Conservation (phyloP, 2,329 filamentous ascomycete genomes). For the Xylariaceae sp. region DNA sequence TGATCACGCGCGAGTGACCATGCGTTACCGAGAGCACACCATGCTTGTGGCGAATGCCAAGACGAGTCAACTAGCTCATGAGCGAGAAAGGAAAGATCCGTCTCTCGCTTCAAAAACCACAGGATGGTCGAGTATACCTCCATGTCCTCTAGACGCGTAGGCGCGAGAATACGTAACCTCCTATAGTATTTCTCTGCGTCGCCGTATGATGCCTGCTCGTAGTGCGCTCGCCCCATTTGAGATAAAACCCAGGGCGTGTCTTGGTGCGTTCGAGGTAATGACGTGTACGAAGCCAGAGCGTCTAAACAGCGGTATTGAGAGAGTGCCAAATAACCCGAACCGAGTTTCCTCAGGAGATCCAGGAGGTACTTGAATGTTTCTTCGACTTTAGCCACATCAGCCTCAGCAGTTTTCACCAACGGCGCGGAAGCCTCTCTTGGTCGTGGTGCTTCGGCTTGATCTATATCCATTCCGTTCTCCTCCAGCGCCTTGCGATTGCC, state of each 20-base stretch:
- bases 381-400: constrained; percentile 63
- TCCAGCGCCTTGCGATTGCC: constrained; percentile 78
- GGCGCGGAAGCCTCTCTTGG: constrained; percentile 42
- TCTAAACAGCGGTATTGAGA: constrained; percentile 77
- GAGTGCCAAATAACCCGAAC: constrained; percentile 73
- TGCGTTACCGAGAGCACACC: constrained; percentile 93
- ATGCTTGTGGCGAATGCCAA: constrained; percentile 88
- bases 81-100: constrained; percentile 85
- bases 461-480: constrained; percentile 65
- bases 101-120: constrained; percentile 95
- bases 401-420: constrained; percentile 41
- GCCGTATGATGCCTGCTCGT: constrained; percentile 81
- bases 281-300: constrained; percentile 70
- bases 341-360: constrained; percentile 79
- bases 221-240: constrained; percentile 85
- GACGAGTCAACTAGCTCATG: constrained; percentile 86
- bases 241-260: constrained; percentile 93
- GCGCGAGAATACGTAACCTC: constrained; percentile 73
- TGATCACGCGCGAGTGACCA: constrained; percentile 91
- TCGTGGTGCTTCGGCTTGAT: constrained; percentile 60
- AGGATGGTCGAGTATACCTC: constrained; percentile 97
- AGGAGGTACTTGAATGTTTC: constrained; percentile 76
- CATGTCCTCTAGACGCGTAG: constrained; percentile 88
- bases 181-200: constrained; percentile 87
- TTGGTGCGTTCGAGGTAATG: constrained; percentile 70